Percentiles rank a stretch among this genome's conserved stretches.
Conservation (phyloP, 257 asterid genomes). For the Salvia rosmarinus region DNA sequence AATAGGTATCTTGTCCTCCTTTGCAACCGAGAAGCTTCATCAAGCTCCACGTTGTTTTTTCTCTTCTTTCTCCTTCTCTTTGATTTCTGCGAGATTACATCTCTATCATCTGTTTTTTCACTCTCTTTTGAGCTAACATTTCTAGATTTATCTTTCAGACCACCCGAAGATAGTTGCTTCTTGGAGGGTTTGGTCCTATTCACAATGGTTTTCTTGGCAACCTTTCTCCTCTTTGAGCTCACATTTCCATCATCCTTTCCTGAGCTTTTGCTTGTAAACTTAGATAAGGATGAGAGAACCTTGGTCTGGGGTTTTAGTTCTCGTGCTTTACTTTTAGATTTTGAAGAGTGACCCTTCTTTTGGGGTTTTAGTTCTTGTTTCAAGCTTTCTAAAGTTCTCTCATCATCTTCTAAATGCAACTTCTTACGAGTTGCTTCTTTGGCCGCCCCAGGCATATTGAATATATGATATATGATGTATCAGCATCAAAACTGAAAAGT, state of each 20-base stretch:
- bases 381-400: conserved; percentile 45
- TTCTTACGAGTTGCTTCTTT: conserved; percentile 40
- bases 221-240: conserved; percentile 54
- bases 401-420: conserved; percentile 42
- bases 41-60: conserved; percentile 57
- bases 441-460: conserved; percentile 60
- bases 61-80: conserved; percentile 64
- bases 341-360: conserved; percentile 38
- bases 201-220: conserved; percentile 44
- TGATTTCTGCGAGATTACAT: conserved; percentile 40
- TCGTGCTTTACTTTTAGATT: conserved; percentile 41
- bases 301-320: conserved; percentile 47
- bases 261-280: conserved; percentile 39
- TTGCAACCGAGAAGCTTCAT: conserved; percentile 85
- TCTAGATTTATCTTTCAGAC: conserved; percentile 38
- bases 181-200: conserved; percentile 52
- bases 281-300: conserved; percentile 40
- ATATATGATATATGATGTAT: conserved; percentile 22
- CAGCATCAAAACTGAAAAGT: conserved; percentile 43
- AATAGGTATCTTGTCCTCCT: conserved; percentile 86
- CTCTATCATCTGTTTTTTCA: conserved; percentile 37
- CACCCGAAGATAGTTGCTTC: conserved; percentile 48
- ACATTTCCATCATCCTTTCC: conserved; percentile 41
- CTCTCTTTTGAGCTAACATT: conserved; percentile 31
- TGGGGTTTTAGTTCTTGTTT: conserved; percentile 51